Base-by-base conservation (phyloP, 2,329 filamentous ascomycete species). In the Microdochium paspali region DNA sequence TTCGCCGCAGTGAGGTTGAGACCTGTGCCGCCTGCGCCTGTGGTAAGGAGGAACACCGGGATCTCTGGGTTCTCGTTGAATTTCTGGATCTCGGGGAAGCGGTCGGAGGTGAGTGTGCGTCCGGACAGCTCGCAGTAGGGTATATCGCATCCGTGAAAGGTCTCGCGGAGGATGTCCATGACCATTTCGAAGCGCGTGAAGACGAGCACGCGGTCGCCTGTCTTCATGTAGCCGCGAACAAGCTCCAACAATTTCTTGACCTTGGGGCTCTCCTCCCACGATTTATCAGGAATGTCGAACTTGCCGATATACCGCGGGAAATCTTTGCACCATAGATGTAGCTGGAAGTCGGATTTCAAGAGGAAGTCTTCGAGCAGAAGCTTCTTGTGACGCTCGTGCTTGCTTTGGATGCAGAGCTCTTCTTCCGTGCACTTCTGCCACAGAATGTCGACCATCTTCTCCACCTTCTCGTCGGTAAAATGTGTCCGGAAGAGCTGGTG, bases 1-100 rank as follows among this genome's bases (percentile, higher is more conserved):
- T 97, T 97, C 4, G 93, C 93, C 30, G 86, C 87, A 7, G 91
- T 93, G 47, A 98, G 70, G 65, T 98, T 98, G 70, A 98, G 94
- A 35, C 93, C 93, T 0, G 91, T 93, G n/a, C 93, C 93, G 46
- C 93, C 93, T 0, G 91, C 90, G 50, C 90, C 91, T 0, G 93
- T 98, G 1, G 87, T 93, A 5, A 98, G 78, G 54, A 98, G 77
- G 65, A 98, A 98, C 1, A 94, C 90, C 0, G 90, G 85, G 46
- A 97, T 95, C 2, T 77, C 73, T 1, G 76, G 68, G 59, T 95
- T 79, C 2, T 79, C 69, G 56, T 89, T 85, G 73, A 95, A 98
- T 40, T 85, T 77, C 64, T 98, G 87, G 55, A 97, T 90, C 53
- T 96, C 79, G 3, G 84, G 80, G 65, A 97, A 93, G 9, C 93